Evolutionary conservation across 352 stramenopile genomes (phyloP).

Genomic region (Globisporangium spiculum): DNA sequence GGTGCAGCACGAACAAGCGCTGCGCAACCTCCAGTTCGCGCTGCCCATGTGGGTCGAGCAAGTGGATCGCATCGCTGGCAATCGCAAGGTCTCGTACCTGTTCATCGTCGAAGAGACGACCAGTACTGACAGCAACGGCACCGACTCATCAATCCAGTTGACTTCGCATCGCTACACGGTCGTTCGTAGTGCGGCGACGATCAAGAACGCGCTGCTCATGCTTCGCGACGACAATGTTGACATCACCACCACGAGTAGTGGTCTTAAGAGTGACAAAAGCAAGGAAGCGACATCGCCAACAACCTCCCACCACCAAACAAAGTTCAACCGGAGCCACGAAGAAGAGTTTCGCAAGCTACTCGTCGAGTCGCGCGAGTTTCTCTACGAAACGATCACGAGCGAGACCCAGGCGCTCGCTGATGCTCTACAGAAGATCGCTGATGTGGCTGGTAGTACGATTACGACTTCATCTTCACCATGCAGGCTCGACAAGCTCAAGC

Average conservation of each 20-base stretch:
- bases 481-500: constrained; percentile 23
- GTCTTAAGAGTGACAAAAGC: constrained; percentile 11
- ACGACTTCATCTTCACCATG: constrained; percentile 11
- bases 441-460: neutral
- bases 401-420: constrained; percentile 48
- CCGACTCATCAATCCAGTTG: neutral
- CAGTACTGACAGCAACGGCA: neutral
- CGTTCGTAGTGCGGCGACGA: constrained; percentile 52
- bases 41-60: constrained; percentile 72
- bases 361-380: constrained; percentile 62
- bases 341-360: constrained; percentile 43
- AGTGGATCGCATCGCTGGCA: constrained; percentile 50
- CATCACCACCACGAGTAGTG: neutral
- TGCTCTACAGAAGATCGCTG: constrained; percentile 40
- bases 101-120: constrained; percentile 42
- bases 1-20: constrained; percentile 23
- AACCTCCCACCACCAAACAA: constrained; percentile 23
- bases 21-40: constrained; percentile 46
- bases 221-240: constrained; percentile 23
- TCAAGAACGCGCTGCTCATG: constrained; percentile 60
- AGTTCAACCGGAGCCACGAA: constrained; percentile 25
- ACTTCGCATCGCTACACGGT: constrained; percentile 25
- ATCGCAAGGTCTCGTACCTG: constrained; percentile 69
- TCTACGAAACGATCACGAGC: constrained; percentile 61
- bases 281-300: constrained; percentile 6